Conservation (phyloP, 805 yeast genomes). For the Blastobotrys chiropterorum region DNA sequence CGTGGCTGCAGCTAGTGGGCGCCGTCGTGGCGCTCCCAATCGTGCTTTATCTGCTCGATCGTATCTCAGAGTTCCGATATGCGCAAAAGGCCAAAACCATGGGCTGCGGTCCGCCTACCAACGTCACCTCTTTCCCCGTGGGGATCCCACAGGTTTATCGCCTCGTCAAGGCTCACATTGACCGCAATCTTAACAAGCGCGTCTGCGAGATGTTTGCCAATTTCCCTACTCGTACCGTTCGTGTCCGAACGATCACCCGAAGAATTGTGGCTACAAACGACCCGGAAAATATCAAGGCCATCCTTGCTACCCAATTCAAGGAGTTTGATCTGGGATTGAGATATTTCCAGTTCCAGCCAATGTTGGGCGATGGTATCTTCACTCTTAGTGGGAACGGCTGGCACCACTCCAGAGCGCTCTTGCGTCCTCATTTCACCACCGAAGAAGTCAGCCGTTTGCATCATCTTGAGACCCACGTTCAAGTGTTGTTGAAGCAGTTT, state of each 20-base stretch:
- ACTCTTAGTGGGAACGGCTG: conserved; percentile 32
- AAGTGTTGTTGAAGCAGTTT: conserved; percentile 15
- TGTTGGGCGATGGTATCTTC: conserved; percentile 34
- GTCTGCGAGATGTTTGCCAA: background rate
- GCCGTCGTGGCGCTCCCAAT: background rate
- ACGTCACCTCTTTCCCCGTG: background rate
- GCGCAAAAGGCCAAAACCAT: background rate
- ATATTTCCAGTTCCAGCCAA: conserved; percentile 22
- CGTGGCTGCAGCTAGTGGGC: background rate
- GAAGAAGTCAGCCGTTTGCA: conserved; percentile 29
- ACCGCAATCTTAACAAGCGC: background rate
- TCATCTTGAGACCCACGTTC: conserved; percentile 25
- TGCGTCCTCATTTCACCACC: conserved; percentile 33
- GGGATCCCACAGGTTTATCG: background rate
- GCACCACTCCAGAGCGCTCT: conserved; percentile 33
- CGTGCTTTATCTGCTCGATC: background rate
- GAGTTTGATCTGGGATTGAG: conserved; percentile 30
- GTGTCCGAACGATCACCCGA: background rate
- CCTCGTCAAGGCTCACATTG: background rate
- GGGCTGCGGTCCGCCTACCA: background rate
- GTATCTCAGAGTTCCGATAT: background rate
- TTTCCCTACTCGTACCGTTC: background rate
- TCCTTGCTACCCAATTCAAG: conserved; percentile 29
- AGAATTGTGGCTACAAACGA: conserved; percentile 17
- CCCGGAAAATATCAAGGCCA: conserved; percentile 23